A percentile compares a stretch with the other conserved stretches of the same genome.
Conservation (phyloP, 441 rosid genomes). For the Sinapis alba region DNA sequence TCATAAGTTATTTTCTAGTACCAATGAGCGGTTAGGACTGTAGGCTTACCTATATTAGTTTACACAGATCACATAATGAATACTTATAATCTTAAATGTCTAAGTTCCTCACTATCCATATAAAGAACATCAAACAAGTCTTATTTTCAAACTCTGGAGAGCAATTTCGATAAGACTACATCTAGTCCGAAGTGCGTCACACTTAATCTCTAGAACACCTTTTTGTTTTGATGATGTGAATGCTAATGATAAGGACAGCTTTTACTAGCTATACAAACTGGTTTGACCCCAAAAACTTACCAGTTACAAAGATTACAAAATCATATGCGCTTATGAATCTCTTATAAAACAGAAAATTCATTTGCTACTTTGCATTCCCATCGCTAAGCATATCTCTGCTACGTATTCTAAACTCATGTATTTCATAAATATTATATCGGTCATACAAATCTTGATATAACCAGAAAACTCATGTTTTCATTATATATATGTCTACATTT, state of each 20-base stretch:
- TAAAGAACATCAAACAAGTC: neutral
- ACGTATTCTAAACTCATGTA: neutral
- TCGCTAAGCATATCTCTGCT: neutral
- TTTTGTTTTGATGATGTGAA: neutral
- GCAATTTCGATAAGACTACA: neutral
- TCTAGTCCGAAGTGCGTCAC: neutral
- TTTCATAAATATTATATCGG: neutral
- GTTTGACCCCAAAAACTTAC: neutral
- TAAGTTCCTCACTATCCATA: neutral
- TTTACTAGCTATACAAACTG: neutral
- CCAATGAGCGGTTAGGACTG: neutral
- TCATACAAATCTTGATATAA: neutral
- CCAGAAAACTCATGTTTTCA: too few relatives aligned
- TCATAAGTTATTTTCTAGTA: neutral
- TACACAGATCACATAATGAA: neutral
- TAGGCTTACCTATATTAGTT: neutral
- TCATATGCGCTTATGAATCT: neutral
- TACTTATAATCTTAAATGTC: neutral
- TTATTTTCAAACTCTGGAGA: neutral
- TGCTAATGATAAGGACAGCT: neutral
- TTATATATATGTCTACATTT: conserved; percentile 7
- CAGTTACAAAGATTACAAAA: neutral
- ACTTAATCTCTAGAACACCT: neutral
- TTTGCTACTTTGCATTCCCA: neutral
- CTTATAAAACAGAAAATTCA: neutral